Evolutionary conservation across 2,329 filamentous ascomycete species (phyloP).

Genomic region (Phialophora verrucosa): DNA sequence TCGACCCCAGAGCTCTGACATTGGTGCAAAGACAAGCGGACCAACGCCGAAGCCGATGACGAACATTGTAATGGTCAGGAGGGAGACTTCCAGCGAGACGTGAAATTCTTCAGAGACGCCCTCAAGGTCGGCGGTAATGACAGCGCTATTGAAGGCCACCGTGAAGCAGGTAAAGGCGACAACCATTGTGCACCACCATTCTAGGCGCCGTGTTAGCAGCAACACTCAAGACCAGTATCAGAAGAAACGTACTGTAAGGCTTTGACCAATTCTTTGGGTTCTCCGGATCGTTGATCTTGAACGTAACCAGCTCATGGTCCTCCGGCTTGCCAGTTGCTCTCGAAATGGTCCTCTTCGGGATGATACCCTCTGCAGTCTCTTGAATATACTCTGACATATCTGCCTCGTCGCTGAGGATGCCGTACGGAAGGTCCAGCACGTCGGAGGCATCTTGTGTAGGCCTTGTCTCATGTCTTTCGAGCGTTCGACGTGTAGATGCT

Average conservation of each 20-base stretch:
- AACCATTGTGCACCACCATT: conserved; percentile 71
- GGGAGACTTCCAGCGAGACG: conserved; percentile 73
- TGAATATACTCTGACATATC: conserved; percentile 71
- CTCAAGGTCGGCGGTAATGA: conserved; percentile 76
- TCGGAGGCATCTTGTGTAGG: conserved; percentile 44
- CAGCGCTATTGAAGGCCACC: conserved; percentile 72
- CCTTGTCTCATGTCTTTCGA: conserved; percentile 36
- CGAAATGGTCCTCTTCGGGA: conserved; percentile 61
- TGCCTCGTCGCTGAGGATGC: conserved; percentile 65
- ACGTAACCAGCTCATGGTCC: conserved; percentile 70
- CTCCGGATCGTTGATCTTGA: conserved; percentile 71
- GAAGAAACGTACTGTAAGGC: conserved; percentile 70
- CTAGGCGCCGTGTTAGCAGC: conserved; percentile 22
- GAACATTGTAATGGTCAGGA: conserved; percentile 76
- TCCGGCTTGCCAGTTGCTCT: conserved; percentile 59
- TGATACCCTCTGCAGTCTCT: conserved; percentile 67
- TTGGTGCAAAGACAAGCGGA: conserved; percentile 78
- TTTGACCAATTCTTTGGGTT: conserved; percentile 89
- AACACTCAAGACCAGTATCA: not conserved
- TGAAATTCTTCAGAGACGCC: conserved; percentile 68
- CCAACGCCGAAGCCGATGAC: conserved; percentile 82
- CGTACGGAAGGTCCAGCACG: conserved; percentile 66
- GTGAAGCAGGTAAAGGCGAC: conserved; percentile 78
- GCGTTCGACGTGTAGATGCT: conserved; percentile 35
- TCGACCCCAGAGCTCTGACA: conserved; percentile 76